Evolutionary conservation across 768 basidiomycete species (phyloP), one percentile per base, ranked within the genome.

Genomic region (Termitomyces sp.): DNA sequence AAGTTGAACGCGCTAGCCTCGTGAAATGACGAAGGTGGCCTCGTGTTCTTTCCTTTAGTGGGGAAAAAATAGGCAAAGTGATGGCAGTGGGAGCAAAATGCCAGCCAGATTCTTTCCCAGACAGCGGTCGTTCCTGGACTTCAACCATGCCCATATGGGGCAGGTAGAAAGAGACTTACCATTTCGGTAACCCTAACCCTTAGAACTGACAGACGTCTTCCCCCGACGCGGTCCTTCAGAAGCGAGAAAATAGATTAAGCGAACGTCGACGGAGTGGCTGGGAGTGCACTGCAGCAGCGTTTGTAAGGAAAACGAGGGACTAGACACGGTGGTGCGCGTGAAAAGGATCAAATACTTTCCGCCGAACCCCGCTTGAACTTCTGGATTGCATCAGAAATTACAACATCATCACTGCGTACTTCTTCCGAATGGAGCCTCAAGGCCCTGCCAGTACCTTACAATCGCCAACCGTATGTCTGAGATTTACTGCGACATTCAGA

Each of bases 1-100:
- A 38, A 20, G 64, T 59, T 70, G 68, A 72, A 71, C 68, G 72
- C 72, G 73, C 64, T 69, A 67, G 78, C 81, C 81, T 82, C 81
- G 81, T 82, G 80, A 73, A 66, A 68, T 68, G 70, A 71, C 71
- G 67, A 71, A 71, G 70, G 64, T 67, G 67, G 75, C 81, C 80
- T 82, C 81, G 81, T 82, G 81, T 76, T 66, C 72, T 73, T 76
- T 71, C 72, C 77, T 79, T 70, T 75, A 74, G 71, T 69, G 73
- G 75, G 69, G 68, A 69, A 65, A 66, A 54, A 60, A 32, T 11
- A 65, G 63, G 62, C 51, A 63, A 61, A 63, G 45, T 62, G 63
- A 63, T 64, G 69, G 65, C 59, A 53, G 65, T 63, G 63, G 63
- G 60, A 66, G 60, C 67, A 62, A 63, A 60, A 57, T 46, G 45